A percentile compares a stretch with the other conserved stretches of the same genome.
phyloP scores from a whole-genome alignment of 768 basidiomycete genomes.

The Calvatia gigantea region DNA sequence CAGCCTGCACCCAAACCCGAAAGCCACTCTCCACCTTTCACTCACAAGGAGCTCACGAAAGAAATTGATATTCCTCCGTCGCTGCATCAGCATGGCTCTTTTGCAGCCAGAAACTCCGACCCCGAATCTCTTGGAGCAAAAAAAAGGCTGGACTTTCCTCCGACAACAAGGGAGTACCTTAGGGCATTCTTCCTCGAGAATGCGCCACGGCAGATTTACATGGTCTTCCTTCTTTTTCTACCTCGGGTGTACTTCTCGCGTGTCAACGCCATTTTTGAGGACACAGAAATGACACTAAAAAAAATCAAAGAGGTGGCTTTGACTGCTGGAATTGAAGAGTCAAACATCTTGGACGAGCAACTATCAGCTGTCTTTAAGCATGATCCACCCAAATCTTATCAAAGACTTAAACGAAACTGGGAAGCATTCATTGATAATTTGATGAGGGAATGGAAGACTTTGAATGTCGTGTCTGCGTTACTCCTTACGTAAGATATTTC shows the following conservation, averaged over 20 bases:
- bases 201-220: slow-evolving; percentile 4
- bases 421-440: slow-evolving; percentile 23
- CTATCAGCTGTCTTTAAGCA: neutral
- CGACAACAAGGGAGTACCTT: neutral
- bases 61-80: no score
- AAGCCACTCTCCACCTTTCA: no score
- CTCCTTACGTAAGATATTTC: slow-evolving; percentile 19
- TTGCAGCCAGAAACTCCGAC: no score
- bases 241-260: slow-evolving; percentile 15
- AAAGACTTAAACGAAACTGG: slow-evolving; percentile 21
- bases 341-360: neutral
- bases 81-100: no score
- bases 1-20: no score
- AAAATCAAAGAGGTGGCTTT: slow-evolving; percentile 9
- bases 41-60: no score
- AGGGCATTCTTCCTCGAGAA: neutral
- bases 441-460: slow-evolving; percentile 25
- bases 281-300: neutral
- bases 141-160: no score
- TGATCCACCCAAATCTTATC: neutral
- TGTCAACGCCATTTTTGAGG: slow-evolving; percentile 13
- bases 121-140: no score
- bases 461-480: slow-evolving; percentile 25
- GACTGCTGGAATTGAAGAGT: neutral
- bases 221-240: slow-evolving; percentile 12